Evolutionary conservation across 805 yeast genomes (phyloP).

Genomic region (Teunomyces stri): DNA sequence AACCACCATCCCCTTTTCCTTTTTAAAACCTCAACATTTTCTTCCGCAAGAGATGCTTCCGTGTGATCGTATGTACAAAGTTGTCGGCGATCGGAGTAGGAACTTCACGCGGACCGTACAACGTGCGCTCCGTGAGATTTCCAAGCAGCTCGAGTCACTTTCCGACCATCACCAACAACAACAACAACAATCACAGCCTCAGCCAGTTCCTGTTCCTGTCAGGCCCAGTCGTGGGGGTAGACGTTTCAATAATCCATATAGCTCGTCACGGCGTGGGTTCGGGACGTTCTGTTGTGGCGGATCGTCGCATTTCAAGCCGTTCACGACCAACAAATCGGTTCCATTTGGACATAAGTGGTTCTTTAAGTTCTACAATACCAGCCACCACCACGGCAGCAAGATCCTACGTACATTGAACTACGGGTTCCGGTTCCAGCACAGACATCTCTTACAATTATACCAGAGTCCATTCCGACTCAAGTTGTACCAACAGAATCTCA

Average conservation of each 20-base stretch:
- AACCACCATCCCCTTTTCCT: background rate
- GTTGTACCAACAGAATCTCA: conserved; percentile 17
- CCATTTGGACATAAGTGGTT: conserved; percentile 9
- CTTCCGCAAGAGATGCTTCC: conserved; percentile 32
- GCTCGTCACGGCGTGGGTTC: background rate
- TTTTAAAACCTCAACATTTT: background rate
- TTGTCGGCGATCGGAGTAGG: conserved; percentile 33
- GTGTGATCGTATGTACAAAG: conserved; percentile 20
- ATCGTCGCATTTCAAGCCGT: conserved; percentile 7
- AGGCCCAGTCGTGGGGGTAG: conserved; percentile 4
- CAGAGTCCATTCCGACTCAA: conserved; percentile 19
- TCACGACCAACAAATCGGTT: conserved; percentile 5
- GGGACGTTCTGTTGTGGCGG: conserved; percentile 5
- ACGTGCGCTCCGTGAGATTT: conserved; percentile 47
- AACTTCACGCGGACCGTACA: conserved; percentile 47
- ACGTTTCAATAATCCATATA: conserved; percentile 6
- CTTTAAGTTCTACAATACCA: conserved; percentile 11
- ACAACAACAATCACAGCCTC: conserved; percentile 21
- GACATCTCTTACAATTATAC: conserved; percentile 21
- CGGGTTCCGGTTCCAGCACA: conserved; percentile 17
- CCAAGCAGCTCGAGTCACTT: conserved; percentile 47
- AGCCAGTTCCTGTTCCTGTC: conserved; percentile 36
- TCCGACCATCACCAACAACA: conserved; percentile 30
- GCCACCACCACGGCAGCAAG: conserved; percentile 4
- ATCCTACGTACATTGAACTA: conserved; percentile 3